phyloP scores from a whole-genome alignment of 768 basidiomycete species.

The Xerocomellus chrysenteron region DNA sequence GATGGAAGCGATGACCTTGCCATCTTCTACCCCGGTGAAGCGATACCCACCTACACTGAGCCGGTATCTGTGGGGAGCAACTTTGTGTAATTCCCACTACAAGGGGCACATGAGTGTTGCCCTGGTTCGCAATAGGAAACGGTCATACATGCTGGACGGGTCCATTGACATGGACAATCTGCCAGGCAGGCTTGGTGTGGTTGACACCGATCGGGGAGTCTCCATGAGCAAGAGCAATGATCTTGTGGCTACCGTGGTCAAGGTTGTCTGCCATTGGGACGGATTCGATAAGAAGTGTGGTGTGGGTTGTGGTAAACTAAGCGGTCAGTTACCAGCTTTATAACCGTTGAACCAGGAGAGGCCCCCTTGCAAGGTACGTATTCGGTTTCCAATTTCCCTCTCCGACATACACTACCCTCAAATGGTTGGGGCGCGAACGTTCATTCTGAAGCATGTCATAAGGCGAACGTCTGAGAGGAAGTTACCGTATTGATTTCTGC shows the following conservation, averaged over 20 bases:
- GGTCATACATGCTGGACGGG: background rate
- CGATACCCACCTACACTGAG: background rate
- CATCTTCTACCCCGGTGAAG: background rate
- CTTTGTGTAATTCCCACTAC: background rate
- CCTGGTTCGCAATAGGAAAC: too few relatives aligned
- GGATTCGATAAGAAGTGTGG: background rate
- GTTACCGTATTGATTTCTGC: too few relatives aligned
- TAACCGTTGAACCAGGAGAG: background rate
- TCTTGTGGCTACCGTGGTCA: background rate
- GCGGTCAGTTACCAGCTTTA: too few relatives aligned
- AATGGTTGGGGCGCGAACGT: too few relatives aligned
- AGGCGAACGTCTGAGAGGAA: too few relatives aligned
- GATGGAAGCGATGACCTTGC: background rate
- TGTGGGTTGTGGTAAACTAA: background rate
- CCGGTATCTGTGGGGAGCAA: background rate
- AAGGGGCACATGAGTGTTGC: background rate
- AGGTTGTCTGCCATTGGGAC: background rate
- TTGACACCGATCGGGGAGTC: background rate
- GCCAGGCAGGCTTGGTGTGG: background rate
- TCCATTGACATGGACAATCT: background rate
- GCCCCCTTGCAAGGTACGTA: too few relatives aligned
- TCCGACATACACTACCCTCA: too few relatives aligned
- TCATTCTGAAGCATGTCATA: too few relatives aligned
- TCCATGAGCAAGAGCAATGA: background rate
- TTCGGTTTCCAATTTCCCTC: too few relatives aligned